Evolutionary conservation across 2,329 filamentous ascomycete species (phyloP), one percentile per base, ranked within the genome.

Genomic region (Fusarium marasasianum): DNA sequence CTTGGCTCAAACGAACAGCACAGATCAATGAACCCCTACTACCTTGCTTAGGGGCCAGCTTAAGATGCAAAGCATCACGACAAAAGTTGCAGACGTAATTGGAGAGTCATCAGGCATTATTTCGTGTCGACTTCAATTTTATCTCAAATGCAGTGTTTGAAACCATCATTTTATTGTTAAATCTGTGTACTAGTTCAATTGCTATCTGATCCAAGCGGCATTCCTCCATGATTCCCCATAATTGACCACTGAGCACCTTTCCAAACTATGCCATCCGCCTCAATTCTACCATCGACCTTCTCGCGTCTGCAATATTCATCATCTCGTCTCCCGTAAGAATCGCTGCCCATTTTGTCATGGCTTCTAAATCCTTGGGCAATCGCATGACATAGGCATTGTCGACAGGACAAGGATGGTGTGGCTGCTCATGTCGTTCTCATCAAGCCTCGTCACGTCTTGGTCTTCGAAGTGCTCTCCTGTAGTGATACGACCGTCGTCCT

Each of bases 401-500:
- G 22, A n/a, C 8, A 41, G 22, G 14, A n/a, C 22, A 1, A 41
- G 40, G 22, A 8, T n/a, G 1, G 6, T n/a, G 5, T 41, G 13
- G 8, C 8, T 41, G 9, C 4, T 15, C 1, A 22, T 41, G 2
- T n/a, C 40, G 22, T 43, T 43, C 8, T 43, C 6, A 1, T 15
- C 22, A 43, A 43, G 22, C 14, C 1, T n/a, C 13, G 22, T 6
- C 14, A 43, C 22, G 5, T n/a, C 40, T 14, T 22, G 8, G 1
- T 43, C 8, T 15, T 15, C 13, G 5, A 41, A 41, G 6, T 13
- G 8, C 13, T 41, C 40, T 41, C 40, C 22, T 6, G 22, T 41
- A 14, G 13, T 15, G 11, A 41, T 41, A 1, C 8, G 8, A n/a
- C 3, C 2, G 5, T 41, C 9, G 1, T n/a, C 40, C 1, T 0